Percentiles rank a stretch among this genome's conserved stretches.
These are phyloP conservation scores for Imleria badia DNA, from an alignment of 768 basidiomycete species.

Conservation along the genomic window DNA sequence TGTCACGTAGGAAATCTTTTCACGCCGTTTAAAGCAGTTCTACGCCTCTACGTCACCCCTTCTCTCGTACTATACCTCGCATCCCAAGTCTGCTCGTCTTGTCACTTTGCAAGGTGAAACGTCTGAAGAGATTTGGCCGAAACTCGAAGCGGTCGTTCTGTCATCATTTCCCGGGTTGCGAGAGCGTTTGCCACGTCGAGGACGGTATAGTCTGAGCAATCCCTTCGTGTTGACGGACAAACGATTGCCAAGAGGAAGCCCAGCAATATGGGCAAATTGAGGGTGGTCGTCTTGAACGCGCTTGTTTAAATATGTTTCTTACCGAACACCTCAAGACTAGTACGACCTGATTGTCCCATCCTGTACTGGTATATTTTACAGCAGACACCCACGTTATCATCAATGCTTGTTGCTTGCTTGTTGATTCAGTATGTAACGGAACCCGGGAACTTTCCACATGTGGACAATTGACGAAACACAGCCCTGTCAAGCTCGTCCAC, in stretches of 20 bases:
- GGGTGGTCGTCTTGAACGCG: not conserved
- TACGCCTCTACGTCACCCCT: conserved; percentile 81
- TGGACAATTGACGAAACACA: conserved; percentile 1
- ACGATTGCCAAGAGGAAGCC: conserved; percentile 10
- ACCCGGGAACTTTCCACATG: not conserved
- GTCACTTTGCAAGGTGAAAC: conserved; percentile 68
- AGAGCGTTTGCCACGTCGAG: conserved; percentile 48
- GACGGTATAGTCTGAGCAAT: conserved; percentile 54
- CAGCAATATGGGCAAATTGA: conserved; percentile 19
- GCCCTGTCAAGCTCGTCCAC: conserved; percentile 5
- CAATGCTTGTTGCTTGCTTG: not conserved
- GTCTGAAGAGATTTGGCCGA: conserved; percentile 90
- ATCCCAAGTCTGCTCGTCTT: conserved; percentile 43
- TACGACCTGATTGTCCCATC: conserved; percentile 5
- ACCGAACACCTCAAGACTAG: not conserved
- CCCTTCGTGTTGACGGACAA: conserved; percentile 41
- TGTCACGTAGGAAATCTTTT: conserved; percentile 64
- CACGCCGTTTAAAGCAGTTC: conserved; percentile 72
- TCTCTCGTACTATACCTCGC: conserved; percentile 62
- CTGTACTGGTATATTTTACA: conserved; percentile 11
- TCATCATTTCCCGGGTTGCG: conserved; percentile 57
- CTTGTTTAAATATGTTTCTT: conserved; percentile 2
- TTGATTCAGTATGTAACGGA: not conserved
- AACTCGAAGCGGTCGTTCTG: conserved; percentile 62
- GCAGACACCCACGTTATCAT: not conserved